Evolutionary conservation across 805 yeast species (phyloP).

Genomic region (Yueomyces sp.): DNA sequence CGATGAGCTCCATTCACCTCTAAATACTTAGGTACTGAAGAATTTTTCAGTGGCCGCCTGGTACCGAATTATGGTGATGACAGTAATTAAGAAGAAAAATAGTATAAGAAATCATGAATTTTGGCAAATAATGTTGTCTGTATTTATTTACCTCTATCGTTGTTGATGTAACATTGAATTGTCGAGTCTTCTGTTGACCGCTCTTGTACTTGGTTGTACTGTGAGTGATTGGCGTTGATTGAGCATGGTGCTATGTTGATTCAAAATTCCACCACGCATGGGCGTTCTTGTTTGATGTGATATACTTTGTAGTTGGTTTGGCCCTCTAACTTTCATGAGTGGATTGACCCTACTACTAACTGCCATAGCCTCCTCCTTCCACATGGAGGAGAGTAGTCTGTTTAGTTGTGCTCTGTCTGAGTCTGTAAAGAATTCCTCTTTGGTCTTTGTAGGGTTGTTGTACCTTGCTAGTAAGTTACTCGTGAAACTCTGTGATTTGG

Average conservation of each 20-base stretch:
- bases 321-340: constrained; percentile 5
- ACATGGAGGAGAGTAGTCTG: constrained; percentile 13
- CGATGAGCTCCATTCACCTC: no score
- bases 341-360: constrained; percentile 18
- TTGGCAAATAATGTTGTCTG: no score
- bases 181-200: constrained; percentile 26
- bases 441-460: constrained; percentile 1
- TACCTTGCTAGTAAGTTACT: neutral
- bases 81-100: no score
- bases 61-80: no score
- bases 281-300: constrained; percentile 7
- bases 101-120: no score
- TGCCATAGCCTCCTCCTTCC: constrained; percentile 19
- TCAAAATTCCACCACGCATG: constrained; percentile 6
- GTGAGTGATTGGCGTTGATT: constrained; percentile 19
- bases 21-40: no score
- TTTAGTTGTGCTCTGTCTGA: constrained; percentile 14
- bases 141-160: neutral
- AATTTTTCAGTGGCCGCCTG: no score
- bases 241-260: constrained; percentile 8
- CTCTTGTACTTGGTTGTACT: constrained; percentile 29
- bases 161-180: constrained; percentile 1
- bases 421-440: constrained; percentile 9
- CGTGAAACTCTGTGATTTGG: neutral
- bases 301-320: neutral